Evolutionary conservation across 176 grass and related monocot genomes (phyloP), one percentile per base, ranked within the genome.

Genomic region (Tuctoria greenei): DNA sequence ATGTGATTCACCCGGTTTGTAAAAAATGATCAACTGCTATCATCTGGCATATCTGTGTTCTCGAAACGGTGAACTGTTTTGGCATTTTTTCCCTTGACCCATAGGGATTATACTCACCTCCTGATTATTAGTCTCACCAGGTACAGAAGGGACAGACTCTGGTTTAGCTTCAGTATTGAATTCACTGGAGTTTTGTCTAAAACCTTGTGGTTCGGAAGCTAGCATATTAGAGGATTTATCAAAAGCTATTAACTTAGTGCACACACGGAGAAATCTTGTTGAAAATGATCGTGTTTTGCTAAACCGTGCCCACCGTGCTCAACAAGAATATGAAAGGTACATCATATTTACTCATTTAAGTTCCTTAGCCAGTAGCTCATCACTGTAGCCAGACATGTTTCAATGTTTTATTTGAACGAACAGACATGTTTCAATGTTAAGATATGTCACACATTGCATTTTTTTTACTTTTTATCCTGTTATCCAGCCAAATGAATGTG

Each of bases 301-400:
- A 60, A 94, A 94, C 70, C 89, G 86, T 73, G 91, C 95, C 64
- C 86, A 90, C 61, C 81, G 91, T 61, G 86, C 93, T 54, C 91
- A 90, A 88, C 91, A 95, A 88, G 91, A 98, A 86, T 98, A 92
- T 51, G 95, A 98, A 68, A 98, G 91, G 95, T 98, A 88, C 21
- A 44, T 16, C 3, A 1, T 0, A 31, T 64, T 69, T 39, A 3
- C 16, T 54, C 13, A 20, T 43, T 42, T 39, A 6, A 43, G 15
- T 54, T 56, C 6, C 2, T 28, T 56, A 15, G 15, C 8, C 8
- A n/a, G 38, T 57, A 81, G 20, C 41, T 69, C 41, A 75, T 64
- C 70, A 64, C 24, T 80, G 24, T 55, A 57, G 47, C 27, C 21
- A 47, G 36, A 56, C 28, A 61, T 65, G 44, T 50, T 60, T 61